Evolutionary conservation across 805 yeast genomes (phyloP), one percentile per base, ranked within the genome.

Genomic region (Cyberlindnera japonica): DNA sequence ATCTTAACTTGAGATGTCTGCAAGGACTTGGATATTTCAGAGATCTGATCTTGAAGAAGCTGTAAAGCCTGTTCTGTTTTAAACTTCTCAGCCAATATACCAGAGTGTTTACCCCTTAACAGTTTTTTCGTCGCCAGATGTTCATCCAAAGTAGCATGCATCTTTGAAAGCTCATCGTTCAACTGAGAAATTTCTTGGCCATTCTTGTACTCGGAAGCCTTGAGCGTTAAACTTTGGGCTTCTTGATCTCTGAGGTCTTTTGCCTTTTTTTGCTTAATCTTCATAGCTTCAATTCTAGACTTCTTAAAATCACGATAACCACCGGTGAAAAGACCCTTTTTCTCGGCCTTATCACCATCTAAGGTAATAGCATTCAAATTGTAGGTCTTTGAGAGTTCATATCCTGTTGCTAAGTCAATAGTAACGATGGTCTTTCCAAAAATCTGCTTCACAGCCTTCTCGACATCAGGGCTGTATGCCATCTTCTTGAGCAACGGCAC

Each of bases 341-440:
- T 79, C 51, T 87, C 95, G 36, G 87, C 87, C 48, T 87, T 70
- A 58, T 93, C 98, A 50, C 99, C 99, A 59, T 87, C 95, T 14
- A 91, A 65, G 0, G 99, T 93, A 13, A 93, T 83, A 1, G 95
- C 85, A 51, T 76, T 80, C 18, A 90, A 63, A 22, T 76, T 74
- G 57, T 69, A 75, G 9, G 66, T 61, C 34, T 75, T 74, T 0
- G 95, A 80, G 21, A 84, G 64, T 49, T 79, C 81, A 3, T 81
- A 69, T 4, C 95, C 95, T 22, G 71, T 69, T 35, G 74, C 79
- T 33, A 91, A 63, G 46, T 82, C 79, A 42, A 75, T 72, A 38
- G 90, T 81, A 1, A 93, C 90, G 30, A 90, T 75, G 0, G 93
- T 78, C 52, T 72, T 79, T 17, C 95, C 91, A 63, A 89, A 90